Evolutionary conservation across 805 yeast species (phyloP).

Genomic region (Candida nanaspora): DNA sequence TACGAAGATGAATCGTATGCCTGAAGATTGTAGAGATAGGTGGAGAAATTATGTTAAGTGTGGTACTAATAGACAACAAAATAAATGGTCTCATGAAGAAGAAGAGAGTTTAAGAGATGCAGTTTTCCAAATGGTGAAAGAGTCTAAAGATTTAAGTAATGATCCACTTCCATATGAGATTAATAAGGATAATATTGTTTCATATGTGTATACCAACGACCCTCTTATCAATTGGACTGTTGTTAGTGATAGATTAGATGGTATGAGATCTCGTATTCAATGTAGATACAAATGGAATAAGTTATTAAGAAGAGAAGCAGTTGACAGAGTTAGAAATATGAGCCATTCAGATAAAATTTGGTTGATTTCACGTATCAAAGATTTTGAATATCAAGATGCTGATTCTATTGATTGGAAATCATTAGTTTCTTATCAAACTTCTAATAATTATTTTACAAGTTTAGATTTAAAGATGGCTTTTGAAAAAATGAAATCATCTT

Average conservation of each 20-base stretch:
- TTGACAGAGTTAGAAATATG: constrained; percentile 35
- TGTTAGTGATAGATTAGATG: constrained; percentile 86
- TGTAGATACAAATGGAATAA: constrained; percentile 96
- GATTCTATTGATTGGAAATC: constrained; percentile 49
- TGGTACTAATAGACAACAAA: constrained; percentile 66
- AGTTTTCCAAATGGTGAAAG: constrained; percentile 39
- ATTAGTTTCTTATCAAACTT: constrained; percentile 35
- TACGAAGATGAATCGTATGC: constrained; percentile 78
- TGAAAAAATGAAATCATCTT: constrained; percentile 47
- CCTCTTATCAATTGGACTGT: constrained; percentile 81
- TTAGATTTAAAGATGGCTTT: constrained; percentile 55
- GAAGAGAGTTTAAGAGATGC: constrained; percentile 55
- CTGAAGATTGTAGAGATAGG: constrained; percentile 94
- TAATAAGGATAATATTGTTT: constrained; percentile 7
- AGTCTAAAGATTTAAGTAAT: constrained; percentile 5
- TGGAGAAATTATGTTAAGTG: constrained; percentile 96
- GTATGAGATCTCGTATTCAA: constrained; percentile 83
- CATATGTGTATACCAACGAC: constrained; percentile 9
- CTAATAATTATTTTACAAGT: constrained; percentile 46
- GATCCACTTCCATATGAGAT: background rate
- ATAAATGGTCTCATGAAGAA: constrained; percentile 75
- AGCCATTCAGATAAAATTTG: constrained; percentile 41
- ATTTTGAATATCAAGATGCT: constrained; percentile 31
- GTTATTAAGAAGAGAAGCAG: constrained; percentile 52
- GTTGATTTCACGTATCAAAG: constrained; percentile 39